Percentiles rank a stretch among this genome's conserved stretches.
Evolutionary conservation across 257 asterid species (phyloP).

Genomic region (Verbena officinalis): DNA sequence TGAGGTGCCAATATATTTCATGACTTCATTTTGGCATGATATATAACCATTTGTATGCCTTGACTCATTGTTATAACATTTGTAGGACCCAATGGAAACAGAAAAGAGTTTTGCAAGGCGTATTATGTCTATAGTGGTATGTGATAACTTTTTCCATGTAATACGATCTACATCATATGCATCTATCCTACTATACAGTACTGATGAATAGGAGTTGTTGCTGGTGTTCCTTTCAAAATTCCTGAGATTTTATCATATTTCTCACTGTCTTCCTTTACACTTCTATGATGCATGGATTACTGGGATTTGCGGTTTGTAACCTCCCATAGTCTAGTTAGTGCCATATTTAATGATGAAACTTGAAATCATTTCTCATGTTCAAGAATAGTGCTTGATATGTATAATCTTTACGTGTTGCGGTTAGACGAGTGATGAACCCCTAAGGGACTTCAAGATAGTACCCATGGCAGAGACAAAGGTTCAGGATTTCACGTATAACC

Average conservation of each 20-base stretch:
- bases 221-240: constrained; percentile 10
- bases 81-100: constrained; percentile 95
- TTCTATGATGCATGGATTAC: neutral
- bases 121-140: constrained; percentile 90
- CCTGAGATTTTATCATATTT: neutral
- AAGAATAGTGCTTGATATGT: neutral
- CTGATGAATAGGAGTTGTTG: constrained; percentile 17
- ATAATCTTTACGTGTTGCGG: neutral
- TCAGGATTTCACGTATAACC: no score
- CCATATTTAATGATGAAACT: neutral
- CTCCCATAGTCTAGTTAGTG: constrained; percentile 23
- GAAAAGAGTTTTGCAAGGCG: constrained; percentile 81
- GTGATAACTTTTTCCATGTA: constrained; percentile 29
- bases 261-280: neutral
- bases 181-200: constrained; percentile 12
- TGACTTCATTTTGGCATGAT: constrained; percentile 23
- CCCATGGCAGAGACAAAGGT: neutral
- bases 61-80: constrained; percentile 34
- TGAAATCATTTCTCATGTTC: neutral
- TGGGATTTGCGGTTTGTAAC: constrained; percentile 13
- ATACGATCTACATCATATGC: constrained; percentile 19
- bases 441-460: neutral
- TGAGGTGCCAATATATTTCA: constrained; percentile 62
- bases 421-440: constrained; percentile 2
- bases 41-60: constrained; percentile 19